Percentiles rank a stretch among this genome's conserved stretches.
phyloP scores from a whole-genome alignment of 345 rosid genomes.

The Ricinus communis region DNA sequence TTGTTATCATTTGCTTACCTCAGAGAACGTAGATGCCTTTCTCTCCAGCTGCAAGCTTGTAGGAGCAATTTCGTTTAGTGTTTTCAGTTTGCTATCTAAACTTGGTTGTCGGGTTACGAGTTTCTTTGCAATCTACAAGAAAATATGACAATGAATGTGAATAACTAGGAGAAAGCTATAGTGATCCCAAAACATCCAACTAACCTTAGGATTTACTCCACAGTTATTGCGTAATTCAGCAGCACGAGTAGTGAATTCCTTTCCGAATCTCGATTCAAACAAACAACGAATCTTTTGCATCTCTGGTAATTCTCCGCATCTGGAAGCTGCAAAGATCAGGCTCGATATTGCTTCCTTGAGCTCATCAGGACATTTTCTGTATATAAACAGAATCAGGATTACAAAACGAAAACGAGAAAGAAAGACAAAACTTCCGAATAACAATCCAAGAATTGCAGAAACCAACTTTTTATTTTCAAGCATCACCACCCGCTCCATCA shows the following conservation, averaged over 20 bases:
- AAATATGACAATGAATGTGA: background rate
- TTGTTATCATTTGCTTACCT: conserved; percentile 17
- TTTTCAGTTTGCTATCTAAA: conserved; percentile 40
- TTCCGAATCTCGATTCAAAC: conserved; percentile 32
- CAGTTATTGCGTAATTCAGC: conserved; percentile 38
- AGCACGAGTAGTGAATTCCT: conserved; percentile 39
- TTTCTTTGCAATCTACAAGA: conserved; percentile 44
- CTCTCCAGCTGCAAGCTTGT: conserved; percentile 30
- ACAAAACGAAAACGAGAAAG: too few relatives aligned
- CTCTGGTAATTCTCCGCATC: conserved; percentile 59
- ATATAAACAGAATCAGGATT: background rate
- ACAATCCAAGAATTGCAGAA: background rate
- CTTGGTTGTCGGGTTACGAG: conserved; percentile 37
- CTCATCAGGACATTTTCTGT: conserved; percentile 53
- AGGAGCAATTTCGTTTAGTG: conserved; percentile 37
- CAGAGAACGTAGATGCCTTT: background rate
- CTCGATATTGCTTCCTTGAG: conserved; percentile 49
- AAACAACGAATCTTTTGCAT: conserved; percentile 41
- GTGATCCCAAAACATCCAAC: background rate
- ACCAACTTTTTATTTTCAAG: conserved; percentile 40
- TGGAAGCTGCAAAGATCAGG: conserved; percentile 58
- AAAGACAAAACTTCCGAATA: background rate
- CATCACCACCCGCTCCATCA: conserved; percentile 36
- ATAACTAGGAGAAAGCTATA: background rate
- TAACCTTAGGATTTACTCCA: conserved; percentile 48